Evolutionary conservation across 2,329 filamentous ascomycete species (phyloP).

Genomic region (Botrytis fabae): DNA sequence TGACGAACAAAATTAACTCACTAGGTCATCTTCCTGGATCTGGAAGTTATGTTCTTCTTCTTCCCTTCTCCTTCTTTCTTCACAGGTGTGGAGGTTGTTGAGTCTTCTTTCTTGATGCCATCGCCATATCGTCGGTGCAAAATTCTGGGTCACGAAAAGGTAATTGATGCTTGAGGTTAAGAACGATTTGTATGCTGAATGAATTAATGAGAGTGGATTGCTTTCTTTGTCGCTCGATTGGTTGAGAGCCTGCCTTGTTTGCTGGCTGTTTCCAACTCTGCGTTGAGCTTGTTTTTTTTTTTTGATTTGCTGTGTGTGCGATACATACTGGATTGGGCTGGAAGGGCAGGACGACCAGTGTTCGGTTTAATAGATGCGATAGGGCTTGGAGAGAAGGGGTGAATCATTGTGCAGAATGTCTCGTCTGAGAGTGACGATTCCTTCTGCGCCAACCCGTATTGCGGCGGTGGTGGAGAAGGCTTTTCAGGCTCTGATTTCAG

Average conservation of each 20-base stretch:
- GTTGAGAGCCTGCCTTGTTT: background rate
- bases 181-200: constrained; percentile 3
- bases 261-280: background rate
- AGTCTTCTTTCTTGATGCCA: background rate
- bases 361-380: constrained; percentile 7
- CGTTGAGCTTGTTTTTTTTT: background rate
- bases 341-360: background rate
- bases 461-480: constrained; percentile 24
- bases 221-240: background rate
- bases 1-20: background rate
- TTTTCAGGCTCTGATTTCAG: constrained; percentile 31
- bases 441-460: constrained; percentile 15
- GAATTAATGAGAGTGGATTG: background rate
- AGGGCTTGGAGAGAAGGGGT: background rate
- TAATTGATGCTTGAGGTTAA: background rate
- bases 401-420: constrained; percentile 16
- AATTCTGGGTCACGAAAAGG: background rate
- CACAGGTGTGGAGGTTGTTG: background rate
- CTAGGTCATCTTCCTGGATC: background rate
- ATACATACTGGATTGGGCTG: background rate
- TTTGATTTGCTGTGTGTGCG: background rate
- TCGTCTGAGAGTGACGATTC: constrained; percentile 20
- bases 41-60: background rate
- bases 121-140: background rate
- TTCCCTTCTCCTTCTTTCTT: background rate